Base-by-base conservation (phyloP, 768 basidiomycete species). In the Amanita pseudoporphyria region DNA sequence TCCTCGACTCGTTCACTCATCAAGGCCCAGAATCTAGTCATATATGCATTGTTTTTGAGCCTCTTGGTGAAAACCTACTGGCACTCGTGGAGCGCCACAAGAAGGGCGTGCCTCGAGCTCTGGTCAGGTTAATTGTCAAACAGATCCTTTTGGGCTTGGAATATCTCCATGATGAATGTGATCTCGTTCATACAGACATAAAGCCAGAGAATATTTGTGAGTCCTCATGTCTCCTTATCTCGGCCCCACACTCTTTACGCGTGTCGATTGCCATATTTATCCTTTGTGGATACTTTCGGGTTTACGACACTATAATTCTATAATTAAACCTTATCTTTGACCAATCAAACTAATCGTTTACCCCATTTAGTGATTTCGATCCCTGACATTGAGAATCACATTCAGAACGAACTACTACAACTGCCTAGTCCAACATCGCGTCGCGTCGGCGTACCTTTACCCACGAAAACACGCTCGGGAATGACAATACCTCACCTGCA, bases 181-280 rank as follows among this genome's bases (percentile, higher is more conserved):
- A 88, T 60, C 77, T 95, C 35, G 89, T 94, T 22, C 93, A 96
- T 61, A 96, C 93, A 18, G 87, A 89, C 57, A 84, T 94, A 52
- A 94, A 96, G 66, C 93, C 92, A 49, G 93, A 96, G 73, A 96
- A 96, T 62, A 91, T 96, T 52, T 70, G 92, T 94, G 61, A 72
- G 90, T 73, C 10, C 52, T 53, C 43, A 33, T 52, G 21, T 37
- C 38, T 35, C 43, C 40, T 37, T 49, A 26, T 45, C 52, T 53
- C 33, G 48, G 22, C 52, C 40, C 51, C 47, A 41, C 24, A 33
- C 53, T 52, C 12, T 54, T 14, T 36, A 16, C 10, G 44, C 32
- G 19, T 52, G 12, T 56, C 18, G n/a, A 22, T 49, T 52, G 35
- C 30, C 47, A 45, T 49, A 9, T 47, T 47, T 42, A 37, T 33